Conservation (phyloP, 257 asterid genomes). For the Rubia yunnanensis region DNA sequence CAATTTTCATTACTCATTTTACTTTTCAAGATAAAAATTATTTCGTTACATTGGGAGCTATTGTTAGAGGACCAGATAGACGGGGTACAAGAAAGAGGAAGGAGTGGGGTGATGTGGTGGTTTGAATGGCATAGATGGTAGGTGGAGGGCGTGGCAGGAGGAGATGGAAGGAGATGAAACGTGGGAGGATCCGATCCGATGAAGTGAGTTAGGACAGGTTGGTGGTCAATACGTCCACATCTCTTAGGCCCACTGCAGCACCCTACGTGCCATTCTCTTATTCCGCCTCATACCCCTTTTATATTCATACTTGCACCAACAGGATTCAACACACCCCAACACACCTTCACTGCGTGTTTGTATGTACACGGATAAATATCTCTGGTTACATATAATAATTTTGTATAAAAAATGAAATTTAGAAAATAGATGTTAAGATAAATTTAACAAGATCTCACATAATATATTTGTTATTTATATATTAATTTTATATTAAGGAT, state of each 20-base stretch:
- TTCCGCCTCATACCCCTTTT: neutral
- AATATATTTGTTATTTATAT: too few species aligned
- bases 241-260: neutral
- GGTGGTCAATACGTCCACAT: neutral
- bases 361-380: too few species aligned
- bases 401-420: too few species aligned
- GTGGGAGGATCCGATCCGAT: neutral
- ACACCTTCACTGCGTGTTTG: neutral
- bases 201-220: neutral
- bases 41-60: too few species aligned
- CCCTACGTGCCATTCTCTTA: neutral
- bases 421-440: too few species aligned
- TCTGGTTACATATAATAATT: too few species aligned
- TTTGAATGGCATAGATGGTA: neutral
- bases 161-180: constrained; percentile 2
- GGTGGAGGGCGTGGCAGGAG: neutral
- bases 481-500: too few species aligned
- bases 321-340: neutral
- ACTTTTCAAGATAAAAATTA: too few species aligned
- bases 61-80: too few species aligned
- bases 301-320: neutral
- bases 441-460: too few species aligned
- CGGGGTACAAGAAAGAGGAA: too few species aligned
- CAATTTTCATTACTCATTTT: too few species aligned
- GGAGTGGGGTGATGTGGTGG: neutral